Evolutionary conservation across 2,329 filamentous ascomycete genomes (phyloP), one percentile per base, ranked within the genome.

Genomic region (Diaporthe citri): DNA sequence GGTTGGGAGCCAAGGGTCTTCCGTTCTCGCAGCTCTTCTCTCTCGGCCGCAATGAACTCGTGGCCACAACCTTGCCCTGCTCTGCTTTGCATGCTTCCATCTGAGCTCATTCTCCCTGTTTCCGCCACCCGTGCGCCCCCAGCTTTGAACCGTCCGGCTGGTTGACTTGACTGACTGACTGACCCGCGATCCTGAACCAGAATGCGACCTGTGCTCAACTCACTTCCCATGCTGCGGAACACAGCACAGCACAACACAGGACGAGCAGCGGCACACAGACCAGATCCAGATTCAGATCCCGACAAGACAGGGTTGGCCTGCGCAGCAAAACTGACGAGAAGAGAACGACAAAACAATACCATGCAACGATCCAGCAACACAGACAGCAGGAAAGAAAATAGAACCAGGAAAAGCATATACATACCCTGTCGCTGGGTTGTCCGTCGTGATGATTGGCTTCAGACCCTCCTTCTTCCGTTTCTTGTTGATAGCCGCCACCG

Each of bases 401-500:
- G 39, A 62, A 51, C 17, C 25, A 70, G 60, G 51, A 52, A 76
- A 36, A 76, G 62, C 67, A 74, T 56, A 34, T 51, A 86, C 84
- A 74, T 82, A 86, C 84, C 81, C 85, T 67, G 81, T 77, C 12
- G 64, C 31, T 48, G 64, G 34, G 62, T 80, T 84, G 82, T 94
- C 92, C 75, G 89, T 93, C 55, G 93, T 95, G 84, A 95, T 93
- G 81, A 95, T 94, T 80, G 93, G 93, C 85, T 94, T 94, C 78
- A 94, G 85, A 72, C 88, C 89, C 56, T 93, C 91, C 88, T 95
- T 95, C 87, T 93, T 92, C 81, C 92, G 89, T 88, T 95, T 95
- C 88, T 94, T 94, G 77, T 86, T 88, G 46, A 82, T 76, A 31
- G 64, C 71, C 70, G 75, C 77, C 36, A 74, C 64, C 28, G 74